Conservation (phyloP, 352 stramenopile genomes). For the Phytophthora brassicae region DNA sequence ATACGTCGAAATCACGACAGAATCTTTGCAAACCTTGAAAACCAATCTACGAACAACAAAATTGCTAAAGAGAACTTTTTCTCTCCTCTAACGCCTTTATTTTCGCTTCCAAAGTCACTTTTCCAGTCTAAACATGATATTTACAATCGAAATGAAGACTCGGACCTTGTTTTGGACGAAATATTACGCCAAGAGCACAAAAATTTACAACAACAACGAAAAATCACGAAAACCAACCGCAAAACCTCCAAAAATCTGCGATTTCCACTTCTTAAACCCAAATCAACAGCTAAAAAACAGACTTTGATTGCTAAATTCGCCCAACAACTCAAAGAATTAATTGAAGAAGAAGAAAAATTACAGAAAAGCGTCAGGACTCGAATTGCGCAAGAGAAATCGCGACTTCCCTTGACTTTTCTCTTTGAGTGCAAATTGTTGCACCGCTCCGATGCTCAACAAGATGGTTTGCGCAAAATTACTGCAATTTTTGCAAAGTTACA, state of each 20-base stretch:
- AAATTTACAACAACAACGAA: neutral
- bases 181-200: constrained; percentile 21
- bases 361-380: constrained; percentile 38
- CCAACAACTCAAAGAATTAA: constrained; percentile 14
- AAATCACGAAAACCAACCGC: too few relatives aligned
- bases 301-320: constrained; percentile 16
- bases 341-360: constrained; percentile 27
- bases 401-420: constrained; percentile 67
- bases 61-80: neutral
- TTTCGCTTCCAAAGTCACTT: constrained; percentile 1
- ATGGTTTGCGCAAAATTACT: constrained; percentile 55
- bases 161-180: neutral
- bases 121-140: neutral
- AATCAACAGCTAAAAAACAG: neutral
- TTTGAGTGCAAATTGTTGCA: constrained; percentile 70
- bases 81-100: neutral
- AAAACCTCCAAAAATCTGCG: constrained; percentile 15
- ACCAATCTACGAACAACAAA: constrained; percentile 10
- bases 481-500: constrained; percentile 74
- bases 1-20: constrained; percentile 19
- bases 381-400: constrained; percentile 59
- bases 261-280: constrained; percentile 20
- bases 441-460: constrained; percentile 53
- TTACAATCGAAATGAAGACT: constrained; percentile 1
- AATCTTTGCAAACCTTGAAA: constrained; percentile 1